Evolutionary conservation across 192 early-diverging fungal genomes (phyloP).

Genomic region (Mortierella hygrophila): DNA sequence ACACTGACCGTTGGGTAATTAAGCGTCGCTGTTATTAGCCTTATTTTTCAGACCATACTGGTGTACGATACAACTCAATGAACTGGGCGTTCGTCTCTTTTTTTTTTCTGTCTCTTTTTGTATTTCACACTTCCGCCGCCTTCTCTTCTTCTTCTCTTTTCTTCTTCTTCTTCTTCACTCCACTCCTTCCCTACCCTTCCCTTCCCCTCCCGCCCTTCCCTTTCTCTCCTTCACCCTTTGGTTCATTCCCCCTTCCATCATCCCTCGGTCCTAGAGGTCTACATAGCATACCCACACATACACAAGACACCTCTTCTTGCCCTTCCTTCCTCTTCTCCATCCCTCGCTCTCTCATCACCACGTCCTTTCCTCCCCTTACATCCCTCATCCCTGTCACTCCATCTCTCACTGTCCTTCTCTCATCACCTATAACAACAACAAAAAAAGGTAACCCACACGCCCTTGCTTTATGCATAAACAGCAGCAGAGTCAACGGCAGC

Average conservation of each 20-base stretch:
- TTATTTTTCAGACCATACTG: neutral
- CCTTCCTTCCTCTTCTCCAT: neutral
- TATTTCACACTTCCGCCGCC: neutral
- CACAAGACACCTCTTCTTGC: neutral
- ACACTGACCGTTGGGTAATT: neutral
- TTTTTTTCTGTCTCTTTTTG: neutral
- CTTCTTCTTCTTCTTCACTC: neutral
- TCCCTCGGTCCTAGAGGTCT: slow-evolving; percentile 1
- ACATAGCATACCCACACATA: neutral
- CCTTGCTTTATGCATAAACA: neutral
- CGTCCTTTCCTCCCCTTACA: neutral
- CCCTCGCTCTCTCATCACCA: neutral
- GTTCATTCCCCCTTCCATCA: slow-evolving; percentile 11
- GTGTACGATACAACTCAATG: neutral
- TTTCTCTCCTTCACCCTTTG: neutral
- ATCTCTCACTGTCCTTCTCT: neutral
- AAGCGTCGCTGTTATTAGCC: neutral
- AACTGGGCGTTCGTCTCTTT: neutral
- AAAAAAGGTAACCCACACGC: neutral
- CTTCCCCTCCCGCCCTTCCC: neutral
- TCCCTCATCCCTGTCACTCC: neutral
- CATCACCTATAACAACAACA: neutral
- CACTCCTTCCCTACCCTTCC: neutral
- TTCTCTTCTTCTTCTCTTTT: neutral
- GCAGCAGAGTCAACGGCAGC: neutral